These are phyloP conservation scores for Fusarium fracticaudum DNA, from an alignment of 2,329 filamentous ascomycete genomes.

Conservation along the genomic window DNA sequence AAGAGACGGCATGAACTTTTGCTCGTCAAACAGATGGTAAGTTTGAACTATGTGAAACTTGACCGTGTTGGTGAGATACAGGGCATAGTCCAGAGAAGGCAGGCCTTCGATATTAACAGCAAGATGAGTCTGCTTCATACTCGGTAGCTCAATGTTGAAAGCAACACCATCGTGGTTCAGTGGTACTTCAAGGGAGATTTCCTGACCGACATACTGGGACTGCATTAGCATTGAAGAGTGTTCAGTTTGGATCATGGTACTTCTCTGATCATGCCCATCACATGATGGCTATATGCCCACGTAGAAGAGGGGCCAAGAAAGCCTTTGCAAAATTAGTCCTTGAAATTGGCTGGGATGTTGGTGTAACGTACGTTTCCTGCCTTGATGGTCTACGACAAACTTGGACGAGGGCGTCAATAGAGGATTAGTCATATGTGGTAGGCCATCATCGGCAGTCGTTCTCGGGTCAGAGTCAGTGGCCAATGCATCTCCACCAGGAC, in stretches of 20 bases:
- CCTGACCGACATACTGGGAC: not conserved
- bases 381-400: not conserved
- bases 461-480: no score
- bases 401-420: not conserved
- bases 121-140: not conserved
- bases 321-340: rapidly evolving
- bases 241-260: no score
- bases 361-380: not conserved
- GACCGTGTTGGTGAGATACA: not conserved
- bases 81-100: not conserved
- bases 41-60: not conserved
- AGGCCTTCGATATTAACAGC: not conserved
- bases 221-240: no score
- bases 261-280: not conserved
- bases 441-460: not conserved
- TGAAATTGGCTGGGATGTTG: rapidly evolving
- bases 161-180: not conserved
- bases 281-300: not conserved
- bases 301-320: not conserved
- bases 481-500: no score
- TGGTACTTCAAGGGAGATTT: not conserved
- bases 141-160: not conserved
- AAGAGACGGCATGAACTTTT: not conserved
- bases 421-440: not conserved
- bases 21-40: not conserved